Base-by-base conservation (phyloP, 2,329 filamentous ascomycete genomes). In the Colletotrichum somersetense region DNA sequence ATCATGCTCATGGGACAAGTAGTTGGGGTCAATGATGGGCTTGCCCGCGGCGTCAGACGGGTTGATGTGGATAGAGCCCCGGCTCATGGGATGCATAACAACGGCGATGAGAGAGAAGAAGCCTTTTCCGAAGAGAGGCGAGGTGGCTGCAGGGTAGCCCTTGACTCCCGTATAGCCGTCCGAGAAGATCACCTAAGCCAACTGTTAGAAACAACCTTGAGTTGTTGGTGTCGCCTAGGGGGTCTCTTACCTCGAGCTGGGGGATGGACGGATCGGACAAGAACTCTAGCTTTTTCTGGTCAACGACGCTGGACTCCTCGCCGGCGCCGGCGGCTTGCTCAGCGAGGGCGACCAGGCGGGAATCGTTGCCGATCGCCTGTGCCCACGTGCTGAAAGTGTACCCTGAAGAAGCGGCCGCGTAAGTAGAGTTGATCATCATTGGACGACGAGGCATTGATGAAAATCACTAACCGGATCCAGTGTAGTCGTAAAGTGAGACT, bases 81-180 rank as follows among this genome's bases (percentile, higher is more conserved):
- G 76, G 12, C 79, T 76, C 68, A 80, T 62, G 63, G 79, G 78
- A 64, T 81, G 77, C 76, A 79, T 77, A 62, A 78, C 53, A 20
- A 78, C 79, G 3, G 62, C 67, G 59, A 79, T 73, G 65, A 81
- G 67, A 16, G 76, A 75, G 58, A 81, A 73, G 71, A 79, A 81
- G 8, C 73, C 71, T 58, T 77, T 67, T 12, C 80, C 80, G 63
- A 77, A 80, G 11, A 80, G 75, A n/a, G 75, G 68, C 6, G 55
- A 77, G 73, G 23, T 77, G 67, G 55, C 20, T 7, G 77, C 65
- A 2, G 80, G 79, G 70, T 81, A 81, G 16, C 81, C 80, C 73
- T 80, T 81, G 53, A 78, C 73, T 20, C 84, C 84, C 0, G 82
- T 83, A 75, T 85, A 85, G 3, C 83, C 83, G 71, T 85, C 83